Percentiles rank a stretch among this genome's conserved stretches.
Conservation (phyloP, 2,329 filamentous ascomycete genomes). For the Colletotrichum sp. region DNA sequence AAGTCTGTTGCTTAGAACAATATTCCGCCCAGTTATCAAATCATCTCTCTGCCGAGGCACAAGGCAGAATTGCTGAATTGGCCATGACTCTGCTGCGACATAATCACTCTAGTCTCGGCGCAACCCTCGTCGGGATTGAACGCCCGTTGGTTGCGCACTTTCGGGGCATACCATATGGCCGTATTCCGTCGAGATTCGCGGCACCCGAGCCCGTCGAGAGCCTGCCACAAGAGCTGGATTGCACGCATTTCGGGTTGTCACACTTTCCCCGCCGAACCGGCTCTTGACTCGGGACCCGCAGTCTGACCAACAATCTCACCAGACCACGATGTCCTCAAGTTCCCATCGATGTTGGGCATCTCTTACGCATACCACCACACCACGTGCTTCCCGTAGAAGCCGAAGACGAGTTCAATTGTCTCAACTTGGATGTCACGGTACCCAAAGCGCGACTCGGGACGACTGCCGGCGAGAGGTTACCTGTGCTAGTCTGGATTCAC, state of each 20-base stretch:
- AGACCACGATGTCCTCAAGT: conserved; percentile 48
- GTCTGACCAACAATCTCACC: neutral
- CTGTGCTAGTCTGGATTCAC: conserved; percentile 51
- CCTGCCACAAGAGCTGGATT: neutral
- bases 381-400: conserved; percentile 24
- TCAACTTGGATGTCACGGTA: conserved; percentile 45
- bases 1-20: neutral
- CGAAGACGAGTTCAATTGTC: conserved; percentile 47
- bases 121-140: neutral
- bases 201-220: neutral
- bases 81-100: neutral
- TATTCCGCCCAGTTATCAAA: neutral
- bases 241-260: conserved; percentile 6
- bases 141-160: neutral
- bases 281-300: neutral
- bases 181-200: neutral
- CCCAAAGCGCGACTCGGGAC: conserved; percentile 18
- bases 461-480: conserved; percentile 23
- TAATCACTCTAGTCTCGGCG: neutral
- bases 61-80: neutral
- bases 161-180: conserved; percentile 14
- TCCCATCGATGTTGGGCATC: conserved; percentile 43
- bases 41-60: neutral
- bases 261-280: neutral
- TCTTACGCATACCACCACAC: conserved; percentile 45